Evolutionary conservation across 192 early-diverging fungal genomes (phyloP), one percentile per base, ranked within the genome.

Genomic region (Backusella psychrophila): DNA sequence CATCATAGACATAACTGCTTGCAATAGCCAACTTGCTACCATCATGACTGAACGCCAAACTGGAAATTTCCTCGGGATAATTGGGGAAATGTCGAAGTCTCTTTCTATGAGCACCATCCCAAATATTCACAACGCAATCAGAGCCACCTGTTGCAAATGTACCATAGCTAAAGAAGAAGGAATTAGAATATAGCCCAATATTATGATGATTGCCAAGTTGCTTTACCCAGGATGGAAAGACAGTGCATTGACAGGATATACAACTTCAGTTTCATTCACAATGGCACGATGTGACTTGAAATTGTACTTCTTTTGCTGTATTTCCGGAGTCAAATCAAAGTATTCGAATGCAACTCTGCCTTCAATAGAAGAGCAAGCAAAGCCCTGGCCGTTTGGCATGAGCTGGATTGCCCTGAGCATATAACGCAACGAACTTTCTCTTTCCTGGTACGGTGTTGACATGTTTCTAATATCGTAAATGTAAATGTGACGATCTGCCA

Each of bases 111-210:
- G 89, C 85, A 23, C 94, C 93, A 81, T 98, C 96, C 98, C 98
- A 99, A 36, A 97, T 85, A 74, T 90, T 93, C 17, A 98, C 95
- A 4, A 91, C 87, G 17, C 95, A 93, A 81, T 99, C 98, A 1
- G 94, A 92, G 29, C 98, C 98, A 46, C 98, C 98, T 14, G 98
- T 95, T 33, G 93, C 96, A 90, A 99, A 98, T 19, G 96, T 98
- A 78, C 95, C 94, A 78, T 95, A 88, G 12, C 93, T 92, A 80
- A 14, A 44, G 0, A 44, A 4, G 35, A 33, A 33, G 3, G 3
- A 33, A 33, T 33, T 33, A 33, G 33, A 59, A 33, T 34, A 69
- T 49, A 44, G 38, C 33, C 2, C 33, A 33, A 2, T 33, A 33
- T 33, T 2, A 33, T 33, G 33, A 33, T 33, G 2, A 3, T 3